Evolutionary conservation across 176 grass and related monocot genomes (phyloP), one percentile per base, ranked within the genome.

Genomic region (Oryza rufipogon): DNA sequence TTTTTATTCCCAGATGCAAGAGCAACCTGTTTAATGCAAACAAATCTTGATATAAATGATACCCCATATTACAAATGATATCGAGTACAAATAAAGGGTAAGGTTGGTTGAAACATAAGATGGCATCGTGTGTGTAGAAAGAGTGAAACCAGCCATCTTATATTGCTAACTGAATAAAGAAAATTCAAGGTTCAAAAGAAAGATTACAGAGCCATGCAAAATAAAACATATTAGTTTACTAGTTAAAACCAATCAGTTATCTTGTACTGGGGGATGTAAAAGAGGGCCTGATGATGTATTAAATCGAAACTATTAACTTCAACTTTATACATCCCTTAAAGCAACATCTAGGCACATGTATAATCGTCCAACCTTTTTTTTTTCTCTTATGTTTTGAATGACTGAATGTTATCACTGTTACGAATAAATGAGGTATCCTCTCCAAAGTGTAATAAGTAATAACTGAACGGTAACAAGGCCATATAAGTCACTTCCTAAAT

Each of bases 1-100:
- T 12, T 90, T 68, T 85, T 70, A 68, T 80, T 63, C n/a, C 95
- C 95, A 47, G 91, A 98, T 71, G 91, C 91, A 67, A 98, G 82
- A 77, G 95, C 95, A 69, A 98, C 95, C 95, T 97, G 81, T 28
- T 89, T 45, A 68, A 42, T 67, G n/a, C 22, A 84, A 28, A 74
- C 30, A 86, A 47, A 63, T 65, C 33, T 11, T 80, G 66, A 89
- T 78, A 66, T 67, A 61, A 85, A 60, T 54, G 25, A 23, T 66
- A 52, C 15, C 66, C 61, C 12, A 54, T n/a, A 66, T 34, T 74
- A 69, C 70, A 80, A 68, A 11, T 61, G 48, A 34, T 75, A 68
- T 60, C 11, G 3, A 68, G 9, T 4, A 47, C 11, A 10, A 11
- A 68, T 38, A 34, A 84, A 75, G 9, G 34, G 34, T 36, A 36